These are phyloP conservation scores for Heritiera fomes DNA, from an alignment of 345 rosid genomes.

Conservation along the genomic window DNA sequence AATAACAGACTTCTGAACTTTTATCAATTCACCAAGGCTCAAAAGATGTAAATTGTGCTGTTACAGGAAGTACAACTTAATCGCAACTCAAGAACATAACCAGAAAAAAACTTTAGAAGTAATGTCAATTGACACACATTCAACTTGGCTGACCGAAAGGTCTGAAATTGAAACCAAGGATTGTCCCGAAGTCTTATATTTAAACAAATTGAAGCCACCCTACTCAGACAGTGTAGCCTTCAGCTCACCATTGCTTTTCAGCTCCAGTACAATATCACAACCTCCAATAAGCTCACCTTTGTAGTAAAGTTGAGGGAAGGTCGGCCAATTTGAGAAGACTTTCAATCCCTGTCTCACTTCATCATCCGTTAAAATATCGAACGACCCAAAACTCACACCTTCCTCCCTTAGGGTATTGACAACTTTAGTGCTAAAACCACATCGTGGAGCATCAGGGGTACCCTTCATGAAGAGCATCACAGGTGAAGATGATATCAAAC, in stretches of 20 bases:
- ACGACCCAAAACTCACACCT: constrained; percentile 68
- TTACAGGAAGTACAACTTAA: neutral
- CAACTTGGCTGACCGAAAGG: constrained; percentile 17
- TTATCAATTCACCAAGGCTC: neutral
- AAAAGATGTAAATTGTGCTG: neutral
- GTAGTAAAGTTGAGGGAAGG: constrained; percentile 91
- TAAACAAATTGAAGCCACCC: constrained; percentile 1
- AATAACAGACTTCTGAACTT: neutral
- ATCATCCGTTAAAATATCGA: constrained; percentile 77
- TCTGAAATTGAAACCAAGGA: constrained; percentile 1
- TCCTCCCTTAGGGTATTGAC: constrained; percentile 76
- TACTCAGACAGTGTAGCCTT: constrained; percentile 78
- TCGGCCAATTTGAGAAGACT: constrained; percentile 91
- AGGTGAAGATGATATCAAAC: constrained; percentile 58
- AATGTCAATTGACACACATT: constrained; percentile 8
- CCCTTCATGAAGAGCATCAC: constrained; percentile 99
- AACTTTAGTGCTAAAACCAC: constrained; percentile 96
- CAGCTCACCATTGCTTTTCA: constrained; percentile 66
- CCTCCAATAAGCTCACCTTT: constrained; percentile 98
- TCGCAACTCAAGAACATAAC: neutral
- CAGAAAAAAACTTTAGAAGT: neutral
- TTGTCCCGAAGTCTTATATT: constrained; percentile 10
- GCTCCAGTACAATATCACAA: constrained; percentile 85
- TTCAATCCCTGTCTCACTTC: constrained; percentile 96
- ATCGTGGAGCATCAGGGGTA: constrained; percentile 76